Conservation (phyloP, 257 asterid species). For the Rhazya stricta region DNA sequence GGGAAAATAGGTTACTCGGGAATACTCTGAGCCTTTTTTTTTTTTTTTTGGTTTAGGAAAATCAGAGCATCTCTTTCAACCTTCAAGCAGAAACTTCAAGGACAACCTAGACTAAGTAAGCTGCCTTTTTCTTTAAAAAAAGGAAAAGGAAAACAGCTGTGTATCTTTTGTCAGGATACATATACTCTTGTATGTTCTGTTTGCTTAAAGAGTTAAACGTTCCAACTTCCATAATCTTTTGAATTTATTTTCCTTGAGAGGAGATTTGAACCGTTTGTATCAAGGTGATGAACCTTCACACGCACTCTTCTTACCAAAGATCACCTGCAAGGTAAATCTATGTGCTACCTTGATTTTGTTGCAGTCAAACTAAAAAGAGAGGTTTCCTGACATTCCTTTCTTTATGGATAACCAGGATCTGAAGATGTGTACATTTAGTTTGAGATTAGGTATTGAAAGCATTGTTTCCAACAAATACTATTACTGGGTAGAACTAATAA, state of each 20-base stretch:
- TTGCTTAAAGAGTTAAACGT: not conserved
- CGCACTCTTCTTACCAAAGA: not conserved
- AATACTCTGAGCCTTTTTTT: not conserved
- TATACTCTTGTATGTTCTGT: not conserved
- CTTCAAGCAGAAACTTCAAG: not conserved
- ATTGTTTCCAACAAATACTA: no score
- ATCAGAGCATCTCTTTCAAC: not conserved
- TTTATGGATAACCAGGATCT: not conserved
- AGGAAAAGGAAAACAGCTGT: slow-evolving; percentile 4
- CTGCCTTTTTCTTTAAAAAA: not conserved
- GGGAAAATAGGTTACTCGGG: not conserved
- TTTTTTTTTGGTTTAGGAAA: no score
- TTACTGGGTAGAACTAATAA: no score
- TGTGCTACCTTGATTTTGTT: not conserved
- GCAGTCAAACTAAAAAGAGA: not conserved
- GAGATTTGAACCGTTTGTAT: not conserved
- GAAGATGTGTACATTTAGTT: not conserved
- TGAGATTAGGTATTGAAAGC: not conserved
- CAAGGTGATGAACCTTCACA: not conserved
- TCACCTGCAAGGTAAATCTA: not conserved
- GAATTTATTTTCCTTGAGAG: not conserved
- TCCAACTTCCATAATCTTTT: not conserved
- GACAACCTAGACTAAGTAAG: not conserved
- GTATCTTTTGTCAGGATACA: not conserved
- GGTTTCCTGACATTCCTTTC: no score